A percentile compares a stretch with the other conserved stretches of the same genome.
phyloP scores from a whole-genome alignment of 371 early-diverging fungal species.

The Mucor lusitanicus region DNA sequence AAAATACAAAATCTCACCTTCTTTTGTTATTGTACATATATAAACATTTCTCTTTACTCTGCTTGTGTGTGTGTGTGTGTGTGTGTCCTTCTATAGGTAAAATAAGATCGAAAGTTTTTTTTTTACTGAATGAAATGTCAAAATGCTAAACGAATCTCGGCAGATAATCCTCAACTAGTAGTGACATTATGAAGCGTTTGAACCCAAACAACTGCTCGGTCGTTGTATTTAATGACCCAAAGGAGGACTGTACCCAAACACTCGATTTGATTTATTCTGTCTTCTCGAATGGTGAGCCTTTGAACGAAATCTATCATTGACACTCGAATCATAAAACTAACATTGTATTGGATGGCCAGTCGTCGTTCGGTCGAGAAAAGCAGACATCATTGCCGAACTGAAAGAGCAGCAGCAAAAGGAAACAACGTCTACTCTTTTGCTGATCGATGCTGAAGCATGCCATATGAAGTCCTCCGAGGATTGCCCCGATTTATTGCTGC shows the following conservation, averaged over 20 bases:
- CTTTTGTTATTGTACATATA: constrained; percentile 1
- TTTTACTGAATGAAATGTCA: not conserved
- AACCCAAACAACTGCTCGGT: constrained; percentile 23
- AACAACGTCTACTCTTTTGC: constrained; percentile 15
- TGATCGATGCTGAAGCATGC: constrained; percentile 26
- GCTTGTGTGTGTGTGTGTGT: not conserved
- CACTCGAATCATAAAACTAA: not conserved
- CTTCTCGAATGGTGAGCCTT: constrained; percentile 15
- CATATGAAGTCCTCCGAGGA: not conserved
- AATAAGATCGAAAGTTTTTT: not conserved
- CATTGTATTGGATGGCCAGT: constrained; percentile 7
- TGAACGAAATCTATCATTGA: not conserved
- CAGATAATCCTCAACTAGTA: not conserved
- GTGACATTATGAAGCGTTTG: constrained; percentile 16
- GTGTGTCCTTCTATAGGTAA: constrained; percentile 1
- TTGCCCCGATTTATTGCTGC: constrained; percentile 22
- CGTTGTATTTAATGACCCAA: constrained; percentile 16
- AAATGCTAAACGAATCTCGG: not conserved
- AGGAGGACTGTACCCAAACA: constrained; percentile 1
- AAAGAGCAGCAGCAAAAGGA: constrained; percentile 9
- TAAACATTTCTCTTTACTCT: not conserved
- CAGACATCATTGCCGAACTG: constrained; percentile 12
- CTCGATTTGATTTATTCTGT: constrained; percentile 10
- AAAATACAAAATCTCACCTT: not conserved
- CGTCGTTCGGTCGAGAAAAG: constrained; percentile 8